Base-by-base conservation (phyloP, 2,329 filamentous ascomycete genomes). In the Fusarium decemcellulare region DNA sequence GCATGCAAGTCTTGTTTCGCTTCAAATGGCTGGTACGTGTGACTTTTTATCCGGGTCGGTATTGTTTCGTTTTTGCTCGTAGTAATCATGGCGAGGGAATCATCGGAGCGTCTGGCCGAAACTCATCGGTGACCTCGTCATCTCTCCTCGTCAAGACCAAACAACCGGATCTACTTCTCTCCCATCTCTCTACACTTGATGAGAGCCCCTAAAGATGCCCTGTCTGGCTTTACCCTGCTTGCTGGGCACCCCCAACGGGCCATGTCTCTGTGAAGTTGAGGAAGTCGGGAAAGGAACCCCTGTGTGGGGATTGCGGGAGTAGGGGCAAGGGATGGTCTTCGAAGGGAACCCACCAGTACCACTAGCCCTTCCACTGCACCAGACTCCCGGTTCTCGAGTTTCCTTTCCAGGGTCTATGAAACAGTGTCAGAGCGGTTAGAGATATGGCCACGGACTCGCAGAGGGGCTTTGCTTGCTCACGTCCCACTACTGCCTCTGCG, bases 251-350 rank as follows among this genome's bases (percentile, higher is more conserved):
- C 48, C 43, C 61, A 63, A 37, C 59, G 56, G 43, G 52, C 58
- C 59, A 70, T 61, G 46, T 7, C 67, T 62, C 42, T 51, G 66
- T 72, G 59, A 70, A 57, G 69, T 47, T 42, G 47, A 42, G 34
- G 46, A 58, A 53, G 43, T 63, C 36, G 55, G 50, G 50, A 62
- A 57, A 23, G 23, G 23, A 23, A 61, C 60, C 71, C 72, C 63
- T 71, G 67, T 65, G 59, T 48, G 67, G 65, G 55, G 51, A 65
- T 46, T 65, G 56, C 62, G 57, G 59, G 51, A 72, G 70, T 66
- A 68, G 56, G 65, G 62, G 43, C 59, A 68, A 51, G 59, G 56
- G 61, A 63, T 61, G 36, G 51, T 39, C 48, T 39, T 59, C 50
- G 32, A 53, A 65, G 42, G 56, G 58, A 66, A 61, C 58, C 66